Evolutionary conservation across 352 stramenopile genomes (phyloP).

Genomic region (Phytopythium sindhum): DNA sequence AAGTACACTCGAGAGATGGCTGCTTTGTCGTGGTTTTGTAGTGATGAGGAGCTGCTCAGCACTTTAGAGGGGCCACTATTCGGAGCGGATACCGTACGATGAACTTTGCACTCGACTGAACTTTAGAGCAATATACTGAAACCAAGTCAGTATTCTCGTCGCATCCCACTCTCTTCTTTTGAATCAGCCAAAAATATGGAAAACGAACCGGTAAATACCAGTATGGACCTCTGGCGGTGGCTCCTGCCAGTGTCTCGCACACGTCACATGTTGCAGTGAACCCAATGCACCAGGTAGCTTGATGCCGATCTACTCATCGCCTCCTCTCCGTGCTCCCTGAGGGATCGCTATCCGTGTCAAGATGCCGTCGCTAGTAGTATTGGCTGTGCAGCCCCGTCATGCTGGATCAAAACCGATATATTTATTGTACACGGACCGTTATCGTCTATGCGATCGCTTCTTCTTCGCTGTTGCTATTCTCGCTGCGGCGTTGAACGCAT

Average conservation of each 20-base stretch:
- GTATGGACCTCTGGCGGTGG: background rate
- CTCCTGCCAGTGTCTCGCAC: background rate
- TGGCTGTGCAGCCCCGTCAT: no score
- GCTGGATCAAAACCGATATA: background rate
- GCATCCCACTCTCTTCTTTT: background rate
- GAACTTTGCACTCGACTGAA: background rate
- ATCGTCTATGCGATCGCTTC: background rate
- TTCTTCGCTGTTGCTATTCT: background rate
- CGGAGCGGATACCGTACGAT: background rate
- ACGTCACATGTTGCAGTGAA: background rate
- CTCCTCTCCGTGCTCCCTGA: no score
- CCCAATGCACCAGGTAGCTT: no score
- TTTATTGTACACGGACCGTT: constrained; percentile 1
- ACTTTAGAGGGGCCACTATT: background rate
- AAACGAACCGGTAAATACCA: background rate
- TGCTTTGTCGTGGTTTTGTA: background rate
- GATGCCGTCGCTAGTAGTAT: no score
- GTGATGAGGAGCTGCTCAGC: background rate
- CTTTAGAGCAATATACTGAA: background rate
- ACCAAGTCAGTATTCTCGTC: background rate
- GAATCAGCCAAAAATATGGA: background rate
- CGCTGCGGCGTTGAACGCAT: background rate
- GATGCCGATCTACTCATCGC: no score
- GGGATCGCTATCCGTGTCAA: no score
- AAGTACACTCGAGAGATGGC: constrained; percentile 1